Evolutionary conservation across 306 rosid genomes (phyloP), one percentile per base, ranked within the genome.

Genomic region (Lupinus albus): DNA sequence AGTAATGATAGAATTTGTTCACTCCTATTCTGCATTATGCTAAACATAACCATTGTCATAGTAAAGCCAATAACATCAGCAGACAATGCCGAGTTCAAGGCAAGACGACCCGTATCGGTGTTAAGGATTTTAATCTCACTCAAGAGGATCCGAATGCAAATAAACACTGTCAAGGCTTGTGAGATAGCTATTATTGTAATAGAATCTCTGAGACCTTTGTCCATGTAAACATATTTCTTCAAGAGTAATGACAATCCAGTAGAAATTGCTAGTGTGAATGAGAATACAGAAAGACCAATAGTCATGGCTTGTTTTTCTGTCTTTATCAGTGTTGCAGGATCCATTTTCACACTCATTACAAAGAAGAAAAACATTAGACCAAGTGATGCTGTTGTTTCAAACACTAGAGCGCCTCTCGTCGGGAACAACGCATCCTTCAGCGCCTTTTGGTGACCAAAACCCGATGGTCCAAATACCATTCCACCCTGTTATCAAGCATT

Each of bases 51-150:
- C 0, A 54, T 68, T 3, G 65, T 6, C 61, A 67, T 0, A 13
- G 0, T 0, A 10, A 89, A 45, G 25, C 89, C 83, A 39, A 72
- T 1, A 12, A 49, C 5, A 50, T 87, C 91, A 4, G 76, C 38
- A 47, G 80, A 79, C 73, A 78, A 36, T 46, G 96, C 58, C 0
- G 79, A 25, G 1, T 87, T 64, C 70, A 87, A 61, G 12, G 96
- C 75, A 1, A 83, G 63, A 15, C 86, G 89, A 41, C 93, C 91
- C 0, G 87, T 45, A 10, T 87, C 89, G 0, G 86, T 71, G 84
- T 87, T 89, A 8, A 81, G 70, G 47, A 85, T 32, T 51, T 82
- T 85, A 28, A 89, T 84, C 71, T 89, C 94, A 2, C 79, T 53
- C 7, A 85, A 60, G 16, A 89, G 80, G 53, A 62, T 54, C 21